Evolutionary conservation across 169 alveolate genomes (phyloP), one percentile per base, ranked within the genome.

Genomic region (Theileria annulata): DNA sequence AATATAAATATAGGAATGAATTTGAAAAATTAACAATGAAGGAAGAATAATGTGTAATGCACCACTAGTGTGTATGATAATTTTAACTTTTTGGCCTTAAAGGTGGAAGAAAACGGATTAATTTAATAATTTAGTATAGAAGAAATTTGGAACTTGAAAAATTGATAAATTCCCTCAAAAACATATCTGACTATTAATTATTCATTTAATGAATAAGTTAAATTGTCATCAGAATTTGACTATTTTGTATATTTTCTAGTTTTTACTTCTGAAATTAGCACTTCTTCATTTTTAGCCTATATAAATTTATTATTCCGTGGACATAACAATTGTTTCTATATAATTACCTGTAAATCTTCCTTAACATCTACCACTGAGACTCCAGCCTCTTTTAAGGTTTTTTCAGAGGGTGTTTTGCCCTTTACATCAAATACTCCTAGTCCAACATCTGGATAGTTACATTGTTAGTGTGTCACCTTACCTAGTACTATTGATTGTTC

Each of bases 341-440:
- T 15, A 25, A 66, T 15, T 56, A 82, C 80, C 85, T 35, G 64
- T 51, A 59, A 25, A 28, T 47, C 15, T 8, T 31, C 58, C 2
- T 74, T 71, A 5, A 82, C 37, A 30, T 77, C 31, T 3, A 82
- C 79, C 10, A 73, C 58, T 3, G 85, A 35, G 8, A 82, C 71
- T 23, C 88, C 88, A 48, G 79, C 59, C 3, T 60, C 35, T 76
- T 64, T 69, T 25, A 76, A 68, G 72, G 66, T 28, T 25, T 71
- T 51, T 9, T 75, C 85, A 1, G 71, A 70, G 17, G 56, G 72
- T 2, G 56, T n/a, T 23, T n/a, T 9, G 37, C 71, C 79, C 51
- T 75, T 71, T 30, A 82, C 88, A 70, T 82, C 88, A 58, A 69
- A 82, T 28, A 82, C 88, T 6, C 88, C 88, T 1, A 76, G 84